Evolutionary conservation across 2,329 filamentous ascomycete species (phyloP).

Genomic region (Diaporthe ampelina): DNA sequence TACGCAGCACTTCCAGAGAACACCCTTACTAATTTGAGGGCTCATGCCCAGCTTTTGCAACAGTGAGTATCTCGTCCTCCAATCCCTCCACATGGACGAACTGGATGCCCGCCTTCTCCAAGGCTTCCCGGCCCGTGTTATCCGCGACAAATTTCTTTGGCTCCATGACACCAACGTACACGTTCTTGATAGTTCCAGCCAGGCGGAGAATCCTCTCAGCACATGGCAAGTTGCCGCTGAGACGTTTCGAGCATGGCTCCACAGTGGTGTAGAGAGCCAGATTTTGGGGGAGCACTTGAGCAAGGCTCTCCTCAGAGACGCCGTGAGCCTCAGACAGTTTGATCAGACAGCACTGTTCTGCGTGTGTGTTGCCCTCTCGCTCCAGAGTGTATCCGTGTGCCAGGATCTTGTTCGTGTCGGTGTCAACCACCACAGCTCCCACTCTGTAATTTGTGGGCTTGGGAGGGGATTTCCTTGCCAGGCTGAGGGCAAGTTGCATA

Average conservation of each 20-base stretch:
- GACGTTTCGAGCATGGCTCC: conserved; percentile 82
- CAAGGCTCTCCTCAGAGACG: conserved; percentile 68
- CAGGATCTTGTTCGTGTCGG: conserved; percentile 70
- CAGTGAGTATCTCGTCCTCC: conserved; percentile 83
- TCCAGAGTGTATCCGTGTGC: conserved; percentile 93
- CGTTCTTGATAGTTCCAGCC: conserved; percentile 74
- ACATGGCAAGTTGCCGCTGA: conserved; percentile 83
- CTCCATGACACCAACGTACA: conserved; percentile 91
- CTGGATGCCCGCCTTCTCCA: conserved; percentile 80
- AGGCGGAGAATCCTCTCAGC: conserved; percentile 82
- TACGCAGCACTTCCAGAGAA: accelerated
- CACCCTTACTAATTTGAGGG: background rate
- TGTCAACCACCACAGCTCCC: conserved; percentile 85
- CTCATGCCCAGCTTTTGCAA: conserved; percentile 86
- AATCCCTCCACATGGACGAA: conserved; percentile 81
- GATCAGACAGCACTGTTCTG: conserved; percentile 90
- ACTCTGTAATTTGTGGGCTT: conserved; percentile 95
- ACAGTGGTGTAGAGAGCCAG: conserved; percentile 90
- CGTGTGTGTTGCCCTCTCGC: conserved; percentile 92
- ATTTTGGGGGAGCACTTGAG: conserved; percentile 63
- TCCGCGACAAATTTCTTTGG: conserved; percentile 90
- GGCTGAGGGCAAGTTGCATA: conserved; percentile 80
- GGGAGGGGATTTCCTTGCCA: conserved; percentile 84
- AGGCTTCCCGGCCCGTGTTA: conserved; percentile 79
- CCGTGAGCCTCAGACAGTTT: conserved; percentile 72